Evolutionary conservation across 2,329 filamentous ascomycete genomes (phyloP), one percentile per base, ranked within the genome.

Genomic region (Ophiostoma novo-ulmi): DNA sequence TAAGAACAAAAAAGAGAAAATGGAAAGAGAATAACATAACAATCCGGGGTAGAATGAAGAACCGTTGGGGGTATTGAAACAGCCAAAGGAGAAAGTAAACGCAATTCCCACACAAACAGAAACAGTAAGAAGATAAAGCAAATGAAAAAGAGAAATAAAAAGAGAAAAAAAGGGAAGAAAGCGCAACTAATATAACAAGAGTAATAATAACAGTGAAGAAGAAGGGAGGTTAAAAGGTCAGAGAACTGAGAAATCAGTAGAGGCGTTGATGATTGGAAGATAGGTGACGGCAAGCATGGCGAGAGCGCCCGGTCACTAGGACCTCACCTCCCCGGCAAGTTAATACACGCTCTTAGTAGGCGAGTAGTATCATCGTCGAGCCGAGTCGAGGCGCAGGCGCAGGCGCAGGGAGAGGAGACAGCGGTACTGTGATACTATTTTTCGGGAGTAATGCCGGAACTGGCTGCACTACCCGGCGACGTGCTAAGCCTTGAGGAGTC

Each of bases 31-130:
- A 48, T 17, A 41, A 26, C 48, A 39, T 7, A 39, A 68, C 26
- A 64, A 48, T 44, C 41, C 58, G 13, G n/a, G 58, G 48, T 55
- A 66, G 35, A 20, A 55, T 35, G 35, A 70, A 70, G 48, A 39
- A 38, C 63, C 69, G 69, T 70, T 70, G 69, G 69, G 69, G 69
- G 69, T 70, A 70, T 70, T 65, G n/a, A 65, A 64, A 65, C 63
- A 65, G 63, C 58, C 58, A 65, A 70, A 65, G 55, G 41, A 39
- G 38, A 55, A 68, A 64, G 35, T 35, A 35, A 35, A 55, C 11
- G 13, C 69, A 26, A n/a, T 26, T 41, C 61, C 65, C 52, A 69
- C 26, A 6, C 8, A 52, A 26, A 68, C 1, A 17, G 20, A 7
- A 17, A 8, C 2, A 11, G 10, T 3, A 31, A 58, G 6, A 61